Base-by-base conservation (phyloP, 495 filamentous ascomycete genomes). In the Astrothelium subdiscretum region DNA sequence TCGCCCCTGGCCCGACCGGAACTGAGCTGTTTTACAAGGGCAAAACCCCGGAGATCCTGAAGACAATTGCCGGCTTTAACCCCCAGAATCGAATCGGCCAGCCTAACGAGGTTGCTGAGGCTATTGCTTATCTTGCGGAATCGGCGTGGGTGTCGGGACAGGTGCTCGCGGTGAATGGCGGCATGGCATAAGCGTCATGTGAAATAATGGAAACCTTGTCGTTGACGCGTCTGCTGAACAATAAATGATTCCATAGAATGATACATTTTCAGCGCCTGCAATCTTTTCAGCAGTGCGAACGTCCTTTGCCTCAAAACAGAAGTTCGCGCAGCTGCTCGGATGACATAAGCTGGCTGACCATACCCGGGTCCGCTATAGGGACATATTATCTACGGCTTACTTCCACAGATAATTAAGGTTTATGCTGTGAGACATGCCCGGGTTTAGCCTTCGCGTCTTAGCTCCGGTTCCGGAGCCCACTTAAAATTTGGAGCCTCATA, bases 11-110 rank as follows among this genome's bases (percentile, higher is more conserved):
- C 0, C 85, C 85, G 6, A 87, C 82, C 0, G 82, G 70, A 3
- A 88, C 85, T 0, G 85, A 88, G n/a, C 69, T 88, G 57, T 90
- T 88, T 67, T 74, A 79, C 38, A 74, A 78, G 32, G 83, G 83
- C 6, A 88, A 89, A 72, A 76, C 73, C 6, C 83, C 87, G 73
- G 71, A 80, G 60, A 27, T 83, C 48, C 61, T 88, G 43, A 79
- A 82, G 64, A 73, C 70, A 26, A 77, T 88, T 32, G 75, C 74
- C 31, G 71, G 73, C 10, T 72, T 76, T 62, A 85, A 76, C 65
- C 84, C 85, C 0, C 80, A 81, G 63, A 74, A 75, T 27, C 72
- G 80, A 38, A 73, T 86, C 62, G 87, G 84, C 0, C 74, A 73
- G 63, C 81, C 85, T 0, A 80, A 85, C n/a, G 86, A 90, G 65